phyloP scores from a whole-genome alignment of 2,329 filamentous ascomycete species.

The Fusarium coffeatum region DNA sequence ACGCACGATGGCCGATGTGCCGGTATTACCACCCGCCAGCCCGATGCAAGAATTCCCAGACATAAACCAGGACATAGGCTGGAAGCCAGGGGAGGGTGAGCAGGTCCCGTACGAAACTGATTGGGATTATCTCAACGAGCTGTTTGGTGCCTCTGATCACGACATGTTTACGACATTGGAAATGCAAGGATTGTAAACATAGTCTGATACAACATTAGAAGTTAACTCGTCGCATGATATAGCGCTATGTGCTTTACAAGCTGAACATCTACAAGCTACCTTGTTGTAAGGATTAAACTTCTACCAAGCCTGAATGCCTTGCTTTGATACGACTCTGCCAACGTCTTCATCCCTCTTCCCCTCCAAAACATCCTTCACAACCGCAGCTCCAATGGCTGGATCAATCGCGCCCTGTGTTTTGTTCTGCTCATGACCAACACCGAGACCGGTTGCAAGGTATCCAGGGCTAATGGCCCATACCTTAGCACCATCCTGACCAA shows the following conservation, averaged over 20 bases:
- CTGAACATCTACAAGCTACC: background rate
- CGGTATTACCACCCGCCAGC: background rate
- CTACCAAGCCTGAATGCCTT: background rate
- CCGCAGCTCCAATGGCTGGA: background rate
- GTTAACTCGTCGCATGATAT: background rate
- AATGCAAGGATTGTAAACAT: too few relatives aligned
- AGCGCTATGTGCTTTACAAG: background rate
- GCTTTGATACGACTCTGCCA: background rate
- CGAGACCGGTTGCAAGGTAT: background rate
- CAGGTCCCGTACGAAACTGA: background rate
- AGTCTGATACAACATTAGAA: background rate
- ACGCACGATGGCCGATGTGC: background rate
- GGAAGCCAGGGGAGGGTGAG: background rate
- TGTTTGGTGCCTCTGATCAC: background rate
- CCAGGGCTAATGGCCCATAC: background rate
- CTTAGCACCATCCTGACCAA: background rate
- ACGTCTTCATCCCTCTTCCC: background rate
- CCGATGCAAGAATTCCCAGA: background rate
- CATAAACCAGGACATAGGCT: background rate
- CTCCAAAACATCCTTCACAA: background rate
- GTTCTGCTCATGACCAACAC: background rate
- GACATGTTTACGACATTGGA: background rate
- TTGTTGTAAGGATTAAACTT: background rate
- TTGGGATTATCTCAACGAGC: background rate
- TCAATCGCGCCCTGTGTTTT: background rate